Conservation (phyloP, 352 stramenopile species). For the Phytopythium montanum region DNA sequence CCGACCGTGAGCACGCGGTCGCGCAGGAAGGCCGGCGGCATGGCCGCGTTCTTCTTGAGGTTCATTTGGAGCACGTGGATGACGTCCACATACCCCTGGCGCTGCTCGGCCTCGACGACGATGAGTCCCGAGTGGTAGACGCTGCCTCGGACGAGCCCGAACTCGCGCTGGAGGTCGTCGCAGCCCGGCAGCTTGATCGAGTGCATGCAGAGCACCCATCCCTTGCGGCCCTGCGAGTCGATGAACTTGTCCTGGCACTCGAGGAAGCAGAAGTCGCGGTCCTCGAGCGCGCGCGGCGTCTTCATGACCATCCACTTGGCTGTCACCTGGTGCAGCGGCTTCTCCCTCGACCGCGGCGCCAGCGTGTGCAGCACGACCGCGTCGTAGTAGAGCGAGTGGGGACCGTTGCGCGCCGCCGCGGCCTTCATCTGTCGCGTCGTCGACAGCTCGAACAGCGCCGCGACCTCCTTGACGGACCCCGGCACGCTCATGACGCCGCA, state of each 20-base stretch:
- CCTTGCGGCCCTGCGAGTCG: conserved; percentile 70
- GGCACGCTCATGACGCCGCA: conserved; percentile 78
- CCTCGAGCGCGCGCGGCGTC: conserved; percentile 48
- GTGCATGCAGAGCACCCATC: conserved; percentile 82
- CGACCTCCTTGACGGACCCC: conserved; percentile 66
- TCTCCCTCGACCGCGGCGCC: conserved; percentile 56
- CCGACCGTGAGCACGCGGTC: conserved; percentile 41
- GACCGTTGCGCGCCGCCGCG: conserved; percentile 45
- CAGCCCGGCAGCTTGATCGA: conserved; percentile 79
- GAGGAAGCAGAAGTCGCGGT: conserved; percentile 76
- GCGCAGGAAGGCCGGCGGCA: conserved; percentile 40
- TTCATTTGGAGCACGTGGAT: conserved; percentile 84
- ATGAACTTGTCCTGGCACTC: conserved; percentile 89
- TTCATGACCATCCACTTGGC: conserved; percentile 77
- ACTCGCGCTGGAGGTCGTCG: conserved; percentile 71
- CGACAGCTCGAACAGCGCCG: conserved; percentile 61
- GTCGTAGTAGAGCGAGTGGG: conserved; percentile 58
- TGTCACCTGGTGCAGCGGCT: conserved; percentile 80
- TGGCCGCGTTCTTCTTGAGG: conserved; percentile 62
- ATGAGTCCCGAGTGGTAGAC: conserved; percentile 86
- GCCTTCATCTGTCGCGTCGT: conserved; percentile 71
- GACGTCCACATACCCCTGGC: conserved; percentile 68
- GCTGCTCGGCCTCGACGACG: conserved; percentile 76
- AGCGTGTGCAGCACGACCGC: conserved; percentile 70
- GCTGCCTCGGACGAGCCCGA: conserved; percentile 70